Evolutionary conservation across 768 basidiomycete genomes (phyloP).

Genomic region (Russula abietina): DNA sequence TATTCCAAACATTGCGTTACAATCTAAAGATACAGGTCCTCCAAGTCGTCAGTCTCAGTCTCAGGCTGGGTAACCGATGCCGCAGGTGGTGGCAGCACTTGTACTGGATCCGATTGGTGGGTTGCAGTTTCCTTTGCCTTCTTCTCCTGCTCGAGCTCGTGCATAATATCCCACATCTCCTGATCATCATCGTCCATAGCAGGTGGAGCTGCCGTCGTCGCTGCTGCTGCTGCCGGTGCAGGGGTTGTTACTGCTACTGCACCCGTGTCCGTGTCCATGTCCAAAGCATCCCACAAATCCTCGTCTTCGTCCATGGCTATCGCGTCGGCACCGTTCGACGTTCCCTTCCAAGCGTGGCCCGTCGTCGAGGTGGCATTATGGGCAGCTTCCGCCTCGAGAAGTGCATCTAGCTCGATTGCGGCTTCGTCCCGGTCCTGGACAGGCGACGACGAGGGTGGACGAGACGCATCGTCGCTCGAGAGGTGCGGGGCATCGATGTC

Average conservation of each 20-base stretch:
- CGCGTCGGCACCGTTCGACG: constrained; percentile 3
- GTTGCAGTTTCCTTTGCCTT: background rate
- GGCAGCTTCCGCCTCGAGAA: constrained; percentile 23
- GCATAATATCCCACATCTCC: constrained; percentile 68
- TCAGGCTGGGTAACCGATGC: constrained; percentile 6
- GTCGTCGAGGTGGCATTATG: background rate
- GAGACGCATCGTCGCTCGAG: constrained; percentile 13
- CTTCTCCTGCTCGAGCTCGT: constrained; percentile 43
- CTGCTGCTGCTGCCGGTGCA: background rate
- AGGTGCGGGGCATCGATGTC: constrained; percentile 6
- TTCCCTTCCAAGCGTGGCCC: constrained; percentile 4
- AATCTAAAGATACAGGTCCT: constrained; percentile 52
- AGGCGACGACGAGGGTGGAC: constrained; percentile 18
- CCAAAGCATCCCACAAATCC: constrained; percentile 35
- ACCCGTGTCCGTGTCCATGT: constrained; percentile 21
- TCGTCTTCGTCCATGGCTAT: constrained; percentile 33
- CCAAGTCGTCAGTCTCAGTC: constrained; percentile 37
- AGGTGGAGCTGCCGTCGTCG: constrained; percentile 12
- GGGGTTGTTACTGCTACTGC: background rate
- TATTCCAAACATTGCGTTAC: background rate
- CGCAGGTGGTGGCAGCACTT: background rate
- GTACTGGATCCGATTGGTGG: background rate
- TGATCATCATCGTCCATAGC: constrained; percentile 45
- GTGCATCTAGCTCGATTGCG: constrained; percentile 17
- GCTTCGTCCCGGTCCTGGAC: constrained; percentile 15